phyloP scores from a whole-genome alignment of 148 eudicot genomes.

The Cornus florida region DNA sequence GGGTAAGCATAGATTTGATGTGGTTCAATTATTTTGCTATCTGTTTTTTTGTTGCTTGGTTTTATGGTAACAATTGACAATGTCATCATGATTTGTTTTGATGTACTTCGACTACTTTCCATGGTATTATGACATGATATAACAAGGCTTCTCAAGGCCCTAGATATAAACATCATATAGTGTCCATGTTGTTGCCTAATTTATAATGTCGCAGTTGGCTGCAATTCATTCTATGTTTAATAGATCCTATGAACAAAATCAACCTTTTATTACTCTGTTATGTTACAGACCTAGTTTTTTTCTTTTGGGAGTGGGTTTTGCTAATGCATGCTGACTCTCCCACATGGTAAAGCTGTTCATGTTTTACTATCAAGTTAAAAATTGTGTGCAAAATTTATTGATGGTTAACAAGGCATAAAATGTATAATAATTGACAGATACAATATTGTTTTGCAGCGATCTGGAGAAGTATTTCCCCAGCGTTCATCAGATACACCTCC shows the following conservation, averaged over 20 bases:
- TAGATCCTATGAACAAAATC: background rate
- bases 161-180: background rate
- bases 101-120: background rate
- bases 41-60: conserved; percentile 5
- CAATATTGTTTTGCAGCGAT: conserved; percentile 46
- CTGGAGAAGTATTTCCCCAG: conserved; percentile 73
- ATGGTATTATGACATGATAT: background rate
- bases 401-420: background rate
- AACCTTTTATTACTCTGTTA: background rate
- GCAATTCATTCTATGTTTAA: background rate
- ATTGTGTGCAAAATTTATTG: background rate
- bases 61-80: background rate
- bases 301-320: background rate
- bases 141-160: background rate
- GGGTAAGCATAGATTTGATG: conserved; percentile 41
- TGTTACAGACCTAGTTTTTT: background rate
- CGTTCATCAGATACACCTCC: conserved; percentile 70
- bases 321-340: background rate
- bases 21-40: background rate
- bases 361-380: background rate
- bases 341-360: background rate
- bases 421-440: background rate
- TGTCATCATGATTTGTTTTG: background rate
- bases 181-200: background rate
- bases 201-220: background rate